A percentile compares a stretch with the other conserved stretches of the same genome.
phyloP scores from a whole-genome alignment of 2,329 filamentous ascomycete genomes.

The Neophaeococcomyces aloes region DNA sequence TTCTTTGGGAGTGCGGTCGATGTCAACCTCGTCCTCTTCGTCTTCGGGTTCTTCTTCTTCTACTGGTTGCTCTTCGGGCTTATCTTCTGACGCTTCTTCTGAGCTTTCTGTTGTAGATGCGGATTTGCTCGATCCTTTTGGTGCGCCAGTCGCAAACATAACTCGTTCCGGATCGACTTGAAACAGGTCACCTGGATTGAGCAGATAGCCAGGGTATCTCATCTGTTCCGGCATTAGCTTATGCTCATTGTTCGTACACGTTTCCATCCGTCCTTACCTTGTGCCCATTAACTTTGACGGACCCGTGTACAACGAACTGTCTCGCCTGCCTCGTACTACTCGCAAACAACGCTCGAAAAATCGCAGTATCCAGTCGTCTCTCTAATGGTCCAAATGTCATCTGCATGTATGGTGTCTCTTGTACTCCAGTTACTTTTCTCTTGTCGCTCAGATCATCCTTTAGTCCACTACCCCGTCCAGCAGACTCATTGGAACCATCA shows the following conservation, averaged over 20 bases:
- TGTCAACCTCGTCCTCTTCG: constrained; percentile 29
- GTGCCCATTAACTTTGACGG: constrained; percentile 91
- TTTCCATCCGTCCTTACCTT: constrained; percentile 49
- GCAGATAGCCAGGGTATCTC: constrained; percentile 78
- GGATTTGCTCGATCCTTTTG: constrained; percentile 39
- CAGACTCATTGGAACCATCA: constrained; percentile 74
- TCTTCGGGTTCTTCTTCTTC: constrained; percentile 15
- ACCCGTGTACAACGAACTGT: constrained; percentile 87
- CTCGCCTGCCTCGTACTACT: constrained; percentile 86
- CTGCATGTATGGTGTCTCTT: constrained; percentile 69
- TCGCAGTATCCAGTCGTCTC: constrained; percentile 81
- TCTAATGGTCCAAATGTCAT: constrained; percentile 93
- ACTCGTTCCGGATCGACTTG: constrained; percentile 85
- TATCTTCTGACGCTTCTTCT: constrained; percentile 21
- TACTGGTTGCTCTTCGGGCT: constrained; percentile 1
- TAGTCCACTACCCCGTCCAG: constrained; percentile 69
- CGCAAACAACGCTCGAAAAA: constrained; percentile 88
- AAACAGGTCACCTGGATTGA: constrained; percentile 98
- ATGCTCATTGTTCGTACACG: neutral
- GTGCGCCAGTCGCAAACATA: constrained; percentile 71
- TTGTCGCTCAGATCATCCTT: constrained; percentile 23
- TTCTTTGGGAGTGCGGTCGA: constrained; percentile 33
- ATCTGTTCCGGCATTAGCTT: constrained; percentile 49
- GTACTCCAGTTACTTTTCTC: constrained; percentile 8
- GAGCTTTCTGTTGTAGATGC: constrained; percentile 23